phyloP scores from a whole-genome alignment of 2,329 filamentous ascomycete species.

The Teratosphaeria destructans region DNA sequence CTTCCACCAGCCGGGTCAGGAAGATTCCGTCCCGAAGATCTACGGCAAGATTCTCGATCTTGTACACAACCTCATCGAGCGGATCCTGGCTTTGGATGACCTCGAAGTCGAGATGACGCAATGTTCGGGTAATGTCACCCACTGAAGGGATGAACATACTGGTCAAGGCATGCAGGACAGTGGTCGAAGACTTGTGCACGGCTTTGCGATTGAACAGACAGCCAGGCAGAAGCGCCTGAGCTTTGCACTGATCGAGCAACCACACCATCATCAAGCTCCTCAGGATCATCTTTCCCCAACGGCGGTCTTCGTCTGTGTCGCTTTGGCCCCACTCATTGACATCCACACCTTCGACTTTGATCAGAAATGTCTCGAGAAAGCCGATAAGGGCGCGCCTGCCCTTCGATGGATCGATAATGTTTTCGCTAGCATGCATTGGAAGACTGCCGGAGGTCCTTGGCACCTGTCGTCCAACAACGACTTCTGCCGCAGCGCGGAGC shows the following conservation, averaged over 20 bases:
- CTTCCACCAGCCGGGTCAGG: conserved; percentile 49
- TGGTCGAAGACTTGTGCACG: conserved; percentile 45
- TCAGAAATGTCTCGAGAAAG: conserved; percentile 48
- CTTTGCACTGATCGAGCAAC: conserved; percentile 47
- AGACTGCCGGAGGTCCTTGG: conserved; percentile 3
- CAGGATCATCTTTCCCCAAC: conserved; percentile 46
- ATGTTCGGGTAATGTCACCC: conserved; percentile 45
- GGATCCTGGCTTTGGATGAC: conserved; percentile 45
- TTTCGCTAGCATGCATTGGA: conserved; percentile 3
- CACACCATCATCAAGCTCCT: conserved; percentile 51
- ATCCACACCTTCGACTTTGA: conserved; percentile 48
- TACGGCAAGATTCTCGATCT: conserved; percentile 49
- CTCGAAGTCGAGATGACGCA: conserved; percentile 49
- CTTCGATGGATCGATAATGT: conserved; percentile 14
- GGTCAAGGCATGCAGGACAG: conserved; percentile 42
- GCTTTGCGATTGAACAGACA: conserved; percentile 43
- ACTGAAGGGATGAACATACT: conserved; percentile 47
- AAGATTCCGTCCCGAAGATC: conserved; percentile 53
- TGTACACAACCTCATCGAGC: conserved; percentile 49
- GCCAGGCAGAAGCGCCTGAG: conserved; percentile 13
- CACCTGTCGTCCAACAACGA: conserved; percentile 45
- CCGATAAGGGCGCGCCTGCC: conserved; percentile 14
- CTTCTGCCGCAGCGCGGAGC: conserved; percentile 46
- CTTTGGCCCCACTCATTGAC: conserved; percentile 2
- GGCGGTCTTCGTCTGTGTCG: conserved; percentile 4